Conservation (phyloP, 305 asterid species). For the Fraxinus platypoda region DNA sequence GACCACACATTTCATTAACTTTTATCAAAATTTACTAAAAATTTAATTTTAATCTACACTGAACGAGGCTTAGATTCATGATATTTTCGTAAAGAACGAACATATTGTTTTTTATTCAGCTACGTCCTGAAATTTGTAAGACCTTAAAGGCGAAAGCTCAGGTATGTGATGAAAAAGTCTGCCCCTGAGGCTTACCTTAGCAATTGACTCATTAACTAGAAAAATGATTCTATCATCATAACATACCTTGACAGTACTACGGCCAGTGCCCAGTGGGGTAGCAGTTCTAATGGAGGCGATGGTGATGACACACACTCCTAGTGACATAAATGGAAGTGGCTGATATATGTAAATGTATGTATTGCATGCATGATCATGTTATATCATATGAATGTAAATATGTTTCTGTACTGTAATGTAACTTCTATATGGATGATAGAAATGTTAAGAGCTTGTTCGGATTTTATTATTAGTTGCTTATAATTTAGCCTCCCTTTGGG, state of each 20-base stretch:
- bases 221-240: constrained; percentile 31
- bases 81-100: too few species aligned
- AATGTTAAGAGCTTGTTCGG: background rate
- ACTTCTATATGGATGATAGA: background rate
- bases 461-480: background rate
- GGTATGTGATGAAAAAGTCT: too few species aligned
- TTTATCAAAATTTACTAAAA: too few species aligned
- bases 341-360: background rate
- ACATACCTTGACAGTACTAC: constrained; percentile 48
- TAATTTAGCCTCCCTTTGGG: too few species aligned
- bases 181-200: too few species aligned
- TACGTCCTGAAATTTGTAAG: too few species aligned
- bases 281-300: constrained; percentile 22
- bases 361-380: background rate
- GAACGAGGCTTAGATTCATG: too few species aligned
- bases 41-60: too few species aligned
- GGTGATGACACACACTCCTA: constrained; percentile 5
- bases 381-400: background rate
- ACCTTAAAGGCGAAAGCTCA: too few species aligned
- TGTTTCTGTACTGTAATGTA: background rate
- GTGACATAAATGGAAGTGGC: constrained; percentile 15
- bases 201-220: too few species aligned
- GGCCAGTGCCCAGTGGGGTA: constrained; percentile 47
- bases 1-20: too few species aligned
- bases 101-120: too few species aligned